A percentile compares a stretch with the other conserved stretches of the same genome.
Conservation (phyloP, 805 yeast species). For the Zygotorulaspora danielsina region DNA sequence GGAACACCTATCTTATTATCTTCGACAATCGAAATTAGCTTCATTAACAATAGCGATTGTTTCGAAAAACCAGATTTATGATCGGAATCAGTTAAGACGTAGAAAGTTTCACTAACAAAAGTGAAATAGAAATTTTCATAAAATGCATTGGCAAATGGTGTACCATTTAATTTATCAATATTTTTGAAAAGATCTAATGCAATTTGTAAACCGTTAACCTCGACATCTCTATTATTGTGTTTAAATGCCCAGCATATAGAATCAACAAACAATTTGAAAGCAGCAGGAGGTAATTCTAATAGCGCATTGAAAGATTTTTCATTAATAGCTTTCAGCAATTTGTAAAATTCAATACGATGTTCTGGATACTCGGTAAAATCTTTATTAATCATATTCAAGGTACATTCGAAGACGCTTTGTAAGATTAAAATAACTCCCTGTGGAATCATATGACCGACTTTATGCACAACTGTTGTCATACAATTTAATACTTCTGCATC, state of each 20-base stretch:
- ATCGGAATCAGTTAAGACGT: slow-evolving; percentile 92
- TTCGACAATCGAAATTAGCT: slow-evolving; percentile 77
- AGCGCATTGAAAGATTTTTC: slow-evolving; percentile 80
- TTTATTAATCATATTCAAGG: slow-evolving; percentile 90
- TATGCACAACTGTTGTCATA: slow-evolving; percentile 82
- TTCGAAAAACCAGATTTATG: slow-evolving; percentile 93
- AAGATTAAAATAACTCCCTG: slow-evolving; percentile 83
- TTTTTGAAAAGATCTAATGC: slow-evolving; percentile 80
- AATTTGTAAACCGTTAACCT: slow-evolving; percentile 80
- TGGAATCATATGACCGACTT: slow-evolving; percentile 83
- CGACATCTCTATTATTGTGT: slow-evolving; percentile 96
- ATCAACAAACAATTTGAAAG: slow-evolving; percentile 84
- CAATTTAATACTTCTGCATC: slow-evolving; percentile 97
- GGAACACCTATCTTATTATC: slow-evolving; percentile 71
- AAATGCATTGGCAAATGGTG: slow-evolving; percentile 75
- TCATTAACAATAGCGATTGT: slow-evolving; percentile 81
- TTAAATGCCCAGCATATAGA: slow-evolving; percentile 98
- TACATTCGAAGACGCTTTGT: slow-evolving; percentile 89
- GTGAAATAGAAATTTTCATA: slow-evolving; percentile 85
- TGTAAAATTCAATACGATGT: slow-evolving; percentile 94
- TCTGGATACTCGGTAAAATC: slow-evolving; percentile 97
- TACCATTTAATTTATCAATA: slow-evolving; percentile 69
- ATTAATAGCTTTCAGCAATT: slow-evolving; percentile 81
- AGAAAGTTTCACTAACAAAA: slow-evolving; percentile 86
- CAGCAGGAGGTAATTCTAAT: slow-evolving; percentile 82